Evolutionary conservation across 23 red algal species (phyloP).

Genomic region (Gracilariopsis chorda): DNA sequence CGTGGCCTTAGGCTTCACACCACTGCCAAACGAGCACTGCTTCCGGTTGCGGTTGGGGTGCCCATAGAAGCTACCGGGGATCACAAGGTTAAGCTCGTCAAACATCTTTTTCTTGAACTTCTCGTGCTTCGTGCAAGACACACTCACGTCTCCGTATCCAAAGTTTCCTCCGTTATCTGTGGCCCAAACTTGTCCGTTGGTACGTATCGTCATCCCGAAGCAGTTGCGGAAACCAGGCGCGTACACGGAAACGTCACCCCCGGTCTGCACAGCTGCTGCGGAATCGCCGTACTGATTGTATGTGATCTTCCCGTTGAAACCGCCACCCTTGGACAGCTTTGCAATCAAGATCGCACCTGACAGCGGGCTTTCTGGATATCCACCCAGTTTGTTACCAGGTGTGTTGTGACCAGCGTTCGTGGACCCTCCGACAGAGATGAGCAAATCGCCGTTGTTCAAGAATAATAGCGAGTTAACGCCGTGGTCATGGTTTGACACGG

Average conservation of each 20-base stretch:
- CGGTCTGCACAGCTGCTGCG: conserved; percentile 7
- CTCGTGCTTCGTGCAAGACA: not conserved
- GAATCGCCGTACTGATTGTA: conserved; percentile 41
- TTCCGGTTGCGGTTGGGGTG: conserved; percentile 69
- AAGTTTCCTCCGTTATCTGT: conserved; percentile 50
- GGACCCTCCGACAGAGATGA: conserved; percentile 37
- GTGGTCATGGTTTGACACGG: conserved; percentile 69
- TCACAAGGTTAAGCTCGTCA: conserved; percentile 15
- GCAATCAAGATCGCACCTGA: conserved; percentile 39
- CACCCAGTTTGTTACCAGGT: conserved; percentile 3
- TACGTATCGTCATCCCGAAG: conserved; percentile 23
- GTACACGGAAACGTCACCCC: conserved; percentile 58
- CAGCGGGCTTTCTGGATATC: conserved; percentile 9
- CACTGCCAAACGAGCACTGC: not conserved
- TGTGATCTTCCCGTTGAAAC: conserved; percentile 53
- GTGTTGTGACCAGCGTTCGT: conserved; percentile 60
- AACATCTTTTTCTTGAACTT: conserved; percentile 8
- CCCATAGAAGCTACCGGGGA: conserved; percentile 22
- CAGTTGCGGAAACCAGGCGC: conserved; percentile 40
- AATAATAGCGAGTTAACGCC: conserved; percentile 45
- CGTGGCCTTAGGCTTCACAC: not conserved
- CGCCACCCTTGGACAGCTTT: conserved; percentile 42
- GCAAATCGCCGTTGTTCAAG: conserved; percentile 33
- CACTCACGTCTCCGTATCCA: conserved; percentile 50
- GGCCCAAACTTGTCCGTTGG: conserved; percentile 23